Evolutionary conservation across 2,329 filamentous ascomycete species (phyloP).

Genomic region (Claviceps arundinis): DNA sequence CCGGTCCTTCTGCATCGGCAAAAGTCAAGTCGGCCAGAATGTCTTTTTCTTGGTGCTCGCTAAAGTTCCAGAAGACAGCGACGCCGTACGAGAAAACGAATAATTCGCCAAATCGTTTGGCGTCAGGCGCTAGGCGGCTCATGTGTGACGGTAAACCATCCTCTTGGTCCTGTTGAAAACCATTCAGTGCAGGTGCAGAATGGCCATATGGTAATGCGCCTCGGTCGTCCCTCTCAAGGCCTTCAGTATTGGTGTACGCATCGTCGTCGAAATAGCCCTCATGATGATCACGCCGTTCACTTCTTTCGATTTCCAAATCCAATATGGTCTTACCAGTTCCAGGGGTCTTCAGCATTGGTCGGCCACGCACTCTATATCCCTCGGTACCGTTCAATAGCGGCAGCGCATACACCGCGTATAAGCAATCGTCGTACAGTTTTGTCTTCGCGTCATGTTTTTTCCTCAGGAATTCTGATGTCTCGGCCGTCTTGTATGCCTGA

Average conservation of each 20-base stretch:
- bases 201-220: slow-evolving; percentile 20
- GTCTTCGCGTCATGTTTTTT: slow-evolving; percentile 82
- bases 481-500: slow-evolving; percentile 79
- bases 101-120: slow-evolving; percentile 80
- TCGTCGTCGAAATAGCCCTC: slow-evolving; percentile 82
- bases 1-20: slow-evolving; percentile 51
- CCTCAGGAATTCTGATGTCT: slow-evolving; percentile 78
- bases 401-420: slow-evolving; percentile 90
- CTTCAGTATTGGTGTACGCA: slow-evolving; percentile 30
- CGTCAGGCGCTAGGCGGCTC: slow-evolving; percentile 52
- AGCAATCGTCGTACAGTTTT: slow-evolving; percentile 93
- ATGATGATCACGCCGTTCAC: slow-evolving; percentile 76
- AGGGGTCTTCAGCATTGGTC: slow-evolving; percentile 81
- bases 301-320: slow-evolving; percentile 91
- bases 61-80: slow-evolving; percentile 98
- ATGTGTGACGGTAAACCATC: slow-evolving; percentile 34
- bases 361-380: slow-evolving; percentile 78
- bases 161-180: slow-evolving; percentile 19
- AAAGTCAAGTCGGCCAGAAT: slow-evolving; percentile 92
- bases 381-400: slow-evolving; percentile 76
- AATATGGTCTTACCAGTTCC: slow-evolving; percentile 79
- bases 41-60: slow-evolving; percentile 89
- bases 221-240: slow-evolving; percentile 18
- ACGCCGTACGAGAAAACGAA: slow-evolving; percentile 97
- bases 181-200: slow-evolving; percentile 14